A percentile compares a stretch with the other conserved stretches of the same genome.
Conservation (phyloP, 805 yeast species). For the Wickerhamomyces ciferrii region DNA sequence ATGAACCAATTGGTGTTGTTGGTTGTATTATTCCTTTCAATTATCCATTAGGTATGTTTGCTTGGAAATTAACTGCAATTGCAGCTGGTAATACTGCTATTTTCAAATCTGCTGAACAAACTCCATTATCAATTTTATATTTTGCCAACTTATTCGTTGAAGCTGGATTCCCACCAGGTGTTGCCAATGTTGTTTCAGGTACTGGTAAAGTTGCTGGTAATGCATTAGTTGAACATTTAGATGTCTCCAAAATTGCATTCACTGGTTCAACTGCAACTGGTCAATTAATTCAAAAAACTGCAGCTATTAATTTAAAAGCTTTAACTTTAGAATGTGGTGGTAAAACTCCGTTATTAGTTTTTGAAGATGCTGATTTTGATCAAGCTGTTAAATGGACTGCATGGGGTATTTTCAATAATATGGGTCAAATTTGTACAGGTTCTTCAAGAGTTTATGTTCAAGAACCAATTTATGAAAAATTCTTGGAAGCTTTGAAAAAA, state of each 20-base stretch:
- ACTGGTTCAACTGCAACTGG: conserved; percentile 52
- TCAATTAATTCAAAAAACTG: conserved; percentile 34
- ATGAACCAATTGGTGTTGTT: conserved; percentile 48
- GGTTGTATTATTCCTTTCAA: conserved; percentile 51
- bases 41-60: conserved; percentile 44
- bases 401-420: conserved; percentile 51
- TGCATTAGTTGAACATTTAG: conserved; percentile 39
- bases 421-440: conserved; percentile 64
- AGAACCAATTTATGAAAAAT: conserved; percentile 47
- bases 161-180: conserved; percentile 47
- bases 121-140: conserved; percentile 41
- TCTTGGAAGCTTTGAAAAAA: conserved; percentile 32
- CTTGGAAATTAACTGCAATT: conserved; percentile 43
- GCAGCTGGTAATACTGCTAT: conserved; percentile 45
- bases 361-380: conserved; percentile 42
- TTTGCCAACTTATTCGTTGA: conserved; percentile 37
- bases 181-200: conserved; percentile 40
- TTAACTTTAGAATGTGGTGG: conserved; percentile 50
- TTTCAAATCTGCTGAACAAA: conserved; percentile 43
- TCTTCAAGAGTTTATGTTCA: conserved; percentile 57
- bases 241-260: conserved; percentile 46
- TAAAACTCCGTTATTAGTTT: conserved; percentile 42
- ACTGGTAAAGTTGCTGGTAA: conserved; percentile 40
- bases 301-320: conserved; percentile 39
- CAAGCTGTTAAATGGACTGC: conserved; percentile 47